Evolutionary conservation across 768 basidiomycete species (phyloP).

Genomic region (Rhodotorula kratochvilovae): DNA sequence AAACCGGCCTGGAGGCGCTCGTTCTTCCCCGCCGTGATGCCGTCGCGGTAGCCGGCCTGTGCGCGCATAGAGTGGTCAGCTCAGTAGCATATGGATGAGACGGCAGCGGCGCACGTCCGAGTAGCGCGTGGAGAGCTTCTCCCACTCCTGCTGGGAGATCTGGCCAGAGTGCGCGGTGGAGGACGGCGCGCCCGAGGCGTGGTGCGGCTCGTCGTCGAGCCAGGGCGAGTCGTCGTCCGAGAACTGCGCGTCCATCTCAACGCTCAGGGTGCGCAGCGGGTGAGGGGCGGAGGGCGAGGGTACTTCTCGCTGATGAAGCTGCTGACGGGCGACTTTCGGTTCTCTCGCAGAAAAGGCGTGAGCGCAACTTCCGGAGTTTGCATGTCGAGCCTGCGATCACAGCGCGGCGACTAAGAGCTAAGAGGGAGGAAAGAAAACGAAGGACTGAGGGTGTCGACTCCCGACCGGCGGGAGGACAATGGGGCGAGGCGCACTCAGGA

Average conservation of each 20-base stretch:
- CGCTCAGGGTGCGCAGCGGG: neutral
- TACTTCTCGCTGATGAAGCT: too few relatives aligned
- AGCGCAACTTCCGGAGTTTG: neutral
- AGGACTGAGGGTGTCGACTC: neutral
- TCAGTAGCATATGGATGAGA: rapidly evolving
- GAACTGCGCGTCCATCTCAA: neutral
- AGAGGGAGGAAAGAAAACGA: neutral
- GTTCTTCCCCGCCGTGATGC: constrained; percentile 88
- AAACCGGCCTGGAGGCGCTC: constrained; percentile 82
- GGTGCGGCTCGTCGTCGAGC: constrained; percentile 17
- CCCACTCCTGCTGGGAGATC: constrained; percentile 37
- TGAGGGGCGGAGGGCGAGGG: neutral
- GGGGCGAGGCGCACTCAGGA: neutral
- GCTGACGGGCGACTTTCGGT: neutral
- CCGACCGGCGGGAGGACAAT: neutral
- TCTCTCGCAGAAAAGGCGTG: neutral
- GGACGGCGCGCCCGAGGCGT: neutral
- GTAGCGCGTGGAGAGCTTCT: constrained; percentile 32
- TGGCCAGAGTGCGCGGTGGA: neutral
- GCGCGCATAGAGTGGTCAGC: neutral
- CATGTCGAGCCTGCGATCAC: neutral
- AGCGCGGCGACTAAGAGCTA: too few relatives aligned
- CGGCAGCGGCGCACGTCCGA: constrained; percentile 21
- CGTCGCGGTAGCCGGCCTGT: constrained; percentile 92
- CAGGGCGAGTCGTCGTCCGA: constrained; percentile 28